phyloP scores from a whole-genome alignment of 1,139 yeast species.

The Protomyces inundatus region DNA sequence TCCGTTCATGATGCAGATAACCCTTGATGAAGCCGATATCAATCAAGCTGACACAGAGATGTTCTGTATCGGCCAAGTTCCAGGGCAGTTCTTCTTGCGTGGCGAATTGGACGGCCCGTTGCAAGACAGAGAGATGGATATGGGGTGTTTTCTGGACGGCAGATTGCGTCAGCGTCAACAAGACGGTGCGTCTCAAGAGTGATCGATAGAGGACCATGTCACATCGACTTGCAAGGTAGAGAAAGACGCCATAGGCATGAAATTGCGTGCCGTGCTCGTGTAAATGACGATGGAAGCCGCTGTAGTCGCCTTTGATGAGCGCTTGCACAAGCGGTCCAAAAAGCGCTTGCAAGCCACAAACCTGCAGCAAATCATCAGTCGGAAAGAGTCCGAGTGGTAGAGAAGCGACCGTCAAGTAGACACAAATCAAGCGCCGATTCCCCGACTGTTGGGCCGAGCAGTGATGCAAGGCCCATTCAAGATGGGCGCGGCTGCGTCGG shows the following conservation, averaged over 20 bases:
- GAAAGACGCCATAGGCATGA: constrained; percentile 34
- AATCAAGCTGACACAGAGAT: constrained; percentile 39
- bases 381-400: constrained; percentile 42
- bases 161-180: constrained; percentile 21
- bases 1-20: constrained; percentile 33
- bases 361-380: constrained; percentile 33
- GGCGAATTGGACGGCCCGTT: constrained; percentile 31
- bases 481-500: constrained; percentile 52
- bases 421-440: constrained; percentile 40
- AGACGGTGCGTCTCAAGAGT: constrained; percentile 34
- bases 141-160: constrained; percentile 31
- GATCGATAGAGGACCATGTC: constrained; percentile 37
- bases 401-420: constrained; percentile 53
- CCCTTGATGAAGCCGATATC: constrained; percentile 41
- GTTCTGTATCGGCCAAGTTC: constrained; percentile 37
- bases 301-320: constrained; percentile 36
- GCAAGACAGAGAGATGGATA: constrained; percentile 32
- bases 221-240: constrained; percentile 35
- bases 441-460: constrained; percentile 40
- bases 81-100: constrained; percentile 27
- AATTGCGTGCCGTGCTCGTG: constrained; percentile 35
- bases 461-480: constrained; percentile 56
- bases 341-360: constrained; percentile 33
- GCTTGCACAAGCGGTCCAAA: constrained; percentile 37
- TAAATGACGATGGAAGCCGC: constrained; percentile 34